Conservation (phyloP, 352 stramenopile genomes). For the Phytophthora sojae region DNA sequence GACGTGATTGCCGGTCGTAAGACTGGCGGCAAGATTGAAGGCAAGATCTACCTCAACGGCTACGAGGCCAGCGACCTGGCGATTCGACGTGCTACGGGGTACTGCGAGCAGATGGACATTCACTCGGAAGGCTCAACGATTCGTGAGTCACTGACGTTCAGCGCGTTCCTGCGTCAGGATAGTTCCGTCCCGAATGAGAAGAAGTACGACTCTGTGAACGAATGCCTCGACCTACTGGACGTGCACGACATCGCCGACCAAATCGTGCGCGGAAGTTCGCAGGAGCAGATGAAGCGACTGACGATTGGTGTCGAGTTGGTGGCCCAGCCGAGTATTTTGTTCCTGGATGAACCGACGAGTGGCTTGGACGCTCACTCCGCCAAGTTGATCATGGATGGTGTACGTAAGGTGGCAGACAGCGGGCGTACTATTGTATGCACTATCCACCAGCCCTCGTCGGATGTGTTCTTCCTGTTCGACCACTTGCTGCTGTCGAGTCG, state of each 20-base stretch:
- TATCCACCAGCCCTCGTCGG: constrained; percentile 89
- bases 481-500: constrained; percentile 63
- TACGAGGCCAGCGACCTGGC: constrained; percentile 31
- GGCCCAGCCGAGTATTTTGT: constrained; percentile 72
- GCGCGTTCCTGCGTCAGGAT: constrained; percentile 64
- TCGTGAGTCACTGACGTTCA: constrained; percentile 85
- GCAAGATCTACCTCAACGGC: constrained; percentile 53
- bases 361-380: constrained; percentile 72
- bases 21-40: constrained; percentile 65
- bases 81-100: constrained; percentile 30
- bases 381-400: constrained; percentile 71
- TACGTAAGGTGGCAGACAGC: constrained; percentile 73
- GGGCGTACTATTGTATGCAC: constrained; percentile 82
- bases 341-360: constrained; percentile 66
- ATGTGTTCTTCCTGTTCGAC: constrained; percentile 88
- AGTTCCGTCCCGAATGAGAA: constrained; percentile 3
- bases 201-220: constrained; percentile 32
- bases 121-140: constrained; percentile 29
- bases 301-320: constrained; percentile 90
- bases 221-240: constrained; percentile 41
- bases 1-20: constrained; percentile 92
- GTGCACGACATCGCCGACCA: constrained; percentile 35
- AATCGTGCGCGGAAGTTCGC: constrained; percentile 35
- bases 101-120: constrained; percentile 45
- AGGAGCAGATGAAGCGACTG: constrained; percentile 48